Evolutionary conservation across 2,329 filamentous ascomycete species (phyloP).

Genomic region (Onygenales sp.): DNA sequence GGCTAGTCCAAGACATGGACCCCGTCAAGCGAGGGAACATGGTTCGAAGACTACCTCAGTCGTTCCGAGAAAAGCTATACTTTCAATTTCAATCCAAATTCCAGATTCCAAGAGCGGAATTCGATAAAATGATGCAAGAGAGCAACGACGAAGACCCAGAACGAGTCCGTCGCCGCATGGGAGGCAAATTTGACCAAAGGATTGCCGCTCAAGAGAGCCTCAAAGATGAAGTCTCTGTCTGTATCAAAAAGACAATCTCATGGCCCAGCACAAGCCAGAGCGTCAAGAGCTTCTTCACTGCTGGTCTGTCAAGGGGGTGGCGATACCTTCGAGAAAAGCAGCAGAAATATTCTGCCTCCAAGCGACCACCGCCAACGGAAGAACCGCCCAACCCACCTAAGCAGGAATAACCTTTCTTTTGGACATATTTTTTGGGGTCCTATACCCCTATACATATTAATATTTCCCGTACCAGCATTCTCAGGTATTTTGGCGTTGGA

Average conservation of each 20-base stretch:
- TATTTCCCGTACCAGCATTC: not conserved
- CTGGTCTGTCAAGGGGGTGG: slow-evolving; percentile 59
- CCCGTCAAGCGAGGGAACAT: slow-evolving; percentile 86
- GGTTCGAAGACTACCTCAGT: slow-evolving; percentile 79
- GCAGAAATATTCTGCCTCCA: slow-evolving; percentile 45
- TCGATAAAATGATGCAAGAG: slow-evolving; percentile 73
- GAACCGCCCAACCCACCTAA: not conserved
- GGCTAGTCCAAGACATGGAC: slow-evolving; percentile 83
- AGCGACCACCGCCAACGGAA: slow-evolving; percentile 5
- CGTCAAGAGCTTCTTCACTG: slow-evolving; percentile 72
- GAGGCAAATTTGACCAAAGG: slow-evolving; percentile 74
- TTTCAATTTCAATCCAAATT: slow-evolving; percentile 92
- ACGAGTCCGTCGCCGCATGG: slow-evolving; percentile 63
- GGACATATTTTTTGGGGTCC: not conserved
- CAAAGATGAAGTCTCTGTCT: slow-evolving; percentile 58
- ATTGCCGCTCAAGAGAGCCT: slow-evolving; percentile 67
- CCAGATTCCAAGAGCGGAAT: slow-evolving; percentile 72
- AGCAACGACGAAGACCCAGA: slow-evolving; percentile 56
- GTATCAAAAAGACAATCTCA: slow-evolving; percentile 77
- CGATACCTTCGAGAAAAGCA: slow-evolving; percentile 78
- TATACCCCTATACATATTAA: not conserved
- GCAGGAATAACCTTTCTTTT: slow-evolving; percentile 2
- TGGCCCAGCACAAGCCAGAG: slow-evolving; percentile 90
- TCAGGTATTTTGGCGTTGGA: not conserved
- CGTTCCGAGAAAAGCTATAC: slow-evolving; percentile 82